Conservation (phyloP, 1,284 basidiomycete species). For the Volvariella surrecta region DNA sequence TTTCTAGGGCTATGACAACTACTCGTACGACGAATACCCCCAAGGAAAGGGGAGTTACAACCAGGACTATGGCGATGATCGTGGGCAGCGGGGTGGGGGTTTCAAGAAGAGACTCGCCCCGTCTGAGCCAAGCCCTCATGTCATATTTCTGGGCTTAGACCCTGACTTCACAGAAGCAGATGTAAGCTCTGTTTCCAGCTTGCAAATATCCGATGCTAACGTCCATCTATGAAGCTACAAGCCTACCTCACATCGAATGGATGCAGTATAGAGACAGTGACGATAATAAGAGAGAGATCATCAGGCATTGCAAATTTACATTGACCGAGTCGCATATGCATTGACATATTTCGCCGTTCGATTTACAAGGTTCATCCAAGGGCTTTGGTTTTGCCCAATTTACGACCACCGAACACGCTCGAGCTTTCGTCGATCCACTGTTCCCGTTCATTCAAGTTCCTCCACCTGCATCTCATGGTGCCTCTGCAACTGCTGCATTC, state of each 20-base stretch:
- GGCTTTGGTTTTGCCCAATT: slow-evolving; percentile 95
- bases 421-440: slow-evolving; percentile 78
- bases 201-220: slow-evolving; percentile 26
- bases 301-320: slow-evolving; percentile 86
- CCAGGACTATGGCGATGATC: slow-evolving; percentile 38
- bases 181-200: slow-evolving; percentile 42
- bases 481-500: slow-evolving; percentile 58
- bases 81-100: slow-evolving; percentile 34
- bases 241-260: slow-evolving; percentile 68
- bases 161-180: slow-evolving; percentile 84
- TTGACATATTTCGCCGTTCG: slow-evolving; percentile 59
- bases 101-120: slow-evolving; percentile 68
- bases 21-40: slow-evolving; percentile 32
- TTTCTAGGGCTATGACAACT: slow-evolving; percentile 38
- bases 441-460: slow-evolving; percentile 83
- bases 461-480: slow-evolving; percentile 74
- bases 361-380: slow-evolving; percentile 79
- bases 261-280: slow-evolving; percentile 74
- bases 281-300: slow-evolving; percentile 88
- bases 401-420: slow-evolving; percentile 71
- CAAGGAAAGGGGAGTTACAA: slow-evolving; percentile 18
- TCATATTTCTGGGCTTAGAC: slow-evolving; percentile 88
- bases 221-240: slow-evolving; percentile 53
- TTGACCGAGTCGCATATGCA: slow-evolving; percentile 51
- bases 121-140: slow-evolving; percentile 78